These are phyloP conservation scores for Rickenella mellea DNA, from an alignment of 768 basidiomycete species.

Conservation along the genomic window DNA sequence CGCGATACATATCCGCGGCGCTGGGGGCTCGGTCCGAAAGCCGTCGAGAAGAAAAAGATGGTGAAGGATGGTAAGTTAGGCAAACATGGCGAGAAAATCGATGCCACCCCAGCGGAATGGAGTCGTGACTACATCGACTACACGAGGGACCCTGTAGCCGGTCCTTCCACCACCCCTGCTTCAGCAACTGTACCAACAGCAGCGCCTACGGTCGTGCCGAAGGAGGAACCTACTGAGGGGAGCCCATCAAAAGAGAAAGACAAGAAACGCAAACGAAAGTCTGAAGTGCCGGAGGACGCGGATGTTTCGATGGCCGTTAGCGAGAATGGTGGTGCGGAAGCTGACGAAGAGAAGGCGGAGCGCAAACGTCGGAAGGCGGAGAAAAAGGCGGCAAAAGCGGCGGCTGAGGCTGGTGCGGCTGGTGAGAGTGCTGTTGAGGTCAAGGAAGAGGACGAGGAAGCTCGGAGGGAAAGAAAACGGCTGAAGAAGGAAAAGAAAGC, in stretches of 20 bases:
- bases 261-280: constrained; percentile 82
- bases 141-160: constrained; percentile 44
- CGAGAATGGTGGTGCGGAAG: constrained; percentile 28
- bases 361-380: constrained; percentile 45
- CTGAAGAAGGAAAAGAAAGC: constrained; percentile 64
- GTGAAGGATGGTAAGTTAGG: constrained; percentile 96
- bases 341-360: constrained; percentile 37
- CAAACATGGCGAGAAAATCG: constrained; percentile 86
- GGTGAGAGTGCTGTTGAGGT: constrained; percentile 7
- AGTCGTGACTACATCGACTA: constrained; percentile 91
- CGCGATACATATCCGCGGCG: constrained; percentile 95
- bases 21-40: constrained; percentile 98
- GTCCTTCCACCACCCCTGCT: constrained; percentile 22
- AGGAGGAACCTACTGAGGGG: constrained; percentile 18
- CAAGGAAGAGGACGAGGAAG: constrained; percentile 48
- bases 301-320: constrained; percentile 31
- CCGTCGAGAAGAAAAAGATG: constrained; percentile 95
- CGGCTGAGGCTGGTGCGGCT: neutral
- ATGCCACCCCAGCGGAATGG: constrained; percentile 87
- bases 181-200: constrained; percentile 11
- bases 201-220: constrained; percentile 13
- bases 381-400: constrained; percentile 26
- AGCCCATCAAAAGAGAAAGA: constrained; percentile 45
- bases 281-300: constrained; percentile 37
- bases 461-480: constrained; percentile 51